A percentile compares a stretch with the other conserved stretches of the same genome.
phyloP scores from a whole-genome alignment of 306 rosid species.

The Alnus glutinosa region DNA sequence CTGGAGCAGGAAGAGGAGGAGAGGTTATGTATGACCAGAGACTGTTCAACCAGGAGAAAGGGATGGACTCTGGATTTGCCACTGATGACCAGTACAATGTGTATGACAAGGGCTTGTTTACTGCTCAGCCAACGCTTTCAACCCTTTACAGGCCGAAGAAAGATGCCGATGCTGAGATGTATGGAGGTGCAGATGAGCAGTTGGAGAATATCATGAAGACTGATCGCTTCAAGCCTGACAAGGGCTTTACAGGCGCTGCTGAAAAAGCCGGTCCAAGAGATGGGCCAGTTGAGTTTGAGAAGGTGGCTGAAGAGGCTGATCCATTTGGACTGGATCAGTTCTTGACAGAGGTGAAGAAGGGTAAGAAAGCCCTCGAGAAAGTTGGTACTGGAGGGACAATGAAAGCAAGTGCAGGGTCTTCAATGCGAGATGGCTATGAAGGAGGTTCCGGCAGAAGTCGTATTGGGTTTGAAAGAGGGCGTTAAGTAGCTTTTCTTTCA shows the following conservation, averaged over 20 bases:
- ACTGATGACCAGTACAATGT: constrained; percentile 92
- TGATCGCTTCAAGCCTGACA: constrained; percentile 85
- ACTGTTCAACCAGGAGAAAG: constrained; percentile 92
- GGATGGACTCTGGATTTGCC: constrained; percentile 86
- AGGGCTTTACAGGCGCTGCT: constrained; percentile 65
- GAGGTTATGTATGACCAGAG: constrained; percentile 94
- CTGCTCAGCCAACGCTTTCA: constrained; percentile 82
- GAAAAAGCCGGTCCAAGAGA: constrained; percentile 78
- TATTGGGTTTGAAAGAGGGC: constrained; percentile 86
- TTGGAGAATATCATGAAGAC: constrained; percentile 90
- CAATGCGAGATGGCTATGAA: constrained; percentile 70
- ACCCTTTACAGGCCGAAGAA: constrained; percentile 90
- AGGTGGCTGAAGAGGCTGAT: constrained; percentile 64
- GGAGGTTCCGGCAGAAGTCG: constrained; percentile 80
- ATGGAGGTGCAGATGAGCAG: constrained; percentile 92
- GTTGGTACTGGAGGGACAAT: constrained; percentile 80
- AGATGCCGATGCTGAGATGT: constrained; percentile 65
- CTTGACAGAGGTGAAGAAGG: constrained; percentile 76
- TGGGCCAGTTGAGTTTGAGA: constrained; percentile 85
- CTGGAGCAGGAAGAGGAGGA: constrained; percentile 62
- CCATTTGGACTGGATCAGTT: constrained; percentile 94
- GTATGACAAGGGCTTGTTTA: constrained; percentile 78
- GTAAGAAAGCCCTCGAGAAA: constrained; percentile 78
- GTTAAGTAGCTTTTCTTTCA: constrained; percentile 25
- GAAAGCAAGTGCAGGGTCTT: constrained; percentile 89